phyloP scores from a whole-genome alignment of 73 alveolate species.

The Halteria grandinella region DNA sequence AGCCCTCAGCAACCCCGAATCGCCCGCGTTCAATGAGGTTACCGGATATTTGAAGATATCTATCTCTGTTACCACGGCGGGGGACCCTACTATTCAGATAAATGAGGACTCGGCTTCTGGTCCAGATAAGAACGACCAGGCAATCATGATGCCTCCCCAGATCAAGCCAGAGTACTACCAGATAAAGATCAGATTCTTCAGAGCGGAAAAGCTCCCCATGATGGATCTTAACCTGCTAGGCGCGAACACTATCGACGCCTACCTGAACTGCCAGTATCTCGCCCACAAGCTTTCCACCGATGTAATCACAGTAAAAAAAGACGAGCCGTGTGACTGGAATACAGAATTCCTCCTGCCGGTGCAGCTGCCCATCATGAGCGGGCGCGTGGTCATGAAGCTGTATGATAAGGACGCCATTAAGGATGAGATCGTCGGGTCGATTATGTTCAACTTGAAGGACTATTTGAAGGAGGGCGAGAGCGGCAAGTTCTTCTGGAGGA shows the following conservation, averaged over 20 bases:
- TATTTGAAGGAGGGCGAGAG: not conserved
- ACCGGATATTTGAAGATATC: slow-evolving; percentile 90
- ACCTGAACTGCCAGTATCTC: slow-evolving; percentile 43
- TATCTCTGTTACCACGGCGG: slow-evolving; percentile 76
- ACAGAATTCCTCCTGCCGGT: slow-evolving; percentile 72
- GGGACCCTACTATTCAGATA: slow-evolving; percentile 76
- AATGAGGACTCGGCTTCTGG: slow-evolving; percentile 58
- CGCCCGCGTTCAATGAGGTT: slow-evolving; percentile 78
- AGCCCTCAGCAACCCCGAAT: slow-evolving; percentile 90
- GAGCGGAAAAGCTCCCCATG: slow-evolving; percentile 81
- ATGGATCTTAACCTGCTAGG: slow-evolving; percentile 63
- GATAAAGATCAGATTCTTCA: slow-evolving; percentile 68
- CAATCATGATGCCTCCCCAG: slow-evolving; percentile 79
- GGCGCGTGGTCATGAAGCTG: slow-evolving; percentile 61
- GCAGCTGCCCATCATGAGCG: slow-evolving; percentile 68
- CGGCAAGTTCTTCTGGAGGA: slow-evolving; percentile 58
- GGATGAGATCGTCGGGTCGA: slow-evolving; percentile 56
- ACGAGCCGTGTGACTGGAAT: slow-evolving; percentile 63
- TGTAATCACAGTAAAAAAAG: slow-evolving; percentile 63
- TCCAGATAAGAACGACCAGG: not conserved
- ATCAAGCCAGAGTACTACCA: slow-evolving; percentile 75
- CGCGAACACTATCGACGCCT: slow-evolving; percentile 65
- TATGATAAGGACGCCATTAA: slow-evolving; percentile 63
- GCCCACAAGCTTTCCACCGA: slow-evolving; percentile 54
- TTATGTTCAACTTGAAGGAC: slow-evolving; percentile 30